Base-by-base conservation (phyloP, 768 basidiomycete species). In the Rhodotorula toruloides region DNA sequence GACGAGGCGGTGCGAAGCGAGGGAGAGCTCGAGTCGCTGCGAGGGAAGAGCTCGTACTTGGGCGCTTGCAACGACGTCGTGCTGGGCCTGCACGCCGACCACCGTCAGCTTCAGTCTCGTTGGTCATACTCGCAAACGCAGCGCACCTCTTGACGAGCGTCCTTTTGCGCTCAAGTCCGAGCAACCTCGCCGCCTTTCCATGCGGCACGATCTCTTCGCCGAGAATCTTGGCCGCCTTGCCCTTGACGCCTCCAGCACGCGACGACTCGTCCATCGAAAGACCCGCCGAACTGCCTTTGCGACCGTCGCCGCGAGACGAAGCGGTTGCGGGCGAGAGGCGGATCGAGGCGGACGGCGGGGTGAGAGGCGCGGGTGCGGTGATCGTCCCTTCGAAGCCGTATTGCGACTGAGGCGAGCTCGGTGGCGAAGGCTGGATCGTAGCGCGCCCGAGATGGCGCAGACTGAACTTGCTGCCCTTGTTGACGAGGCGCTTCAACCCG, bases 131-230 rank as follows among this genome's bases (percentile, higher is more conserved):
- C 0, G 12, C 22, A 47, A 58, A 27, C 19, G 31, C 21, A 25
- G 48, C 60, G 48, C n/a, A 61, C 65, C 42, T 58, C 31, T 57
- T 50, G 7, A 31, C n/a, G 8, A 67, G 50, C 37, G 66, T 62
- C n/a, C 44, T 50, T 39, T 67, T 63, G 29, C 60, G 36, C 42
- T 67, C 66, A 29, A 67, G 21, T 31, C 66, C 66, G 19, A 67
- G 46, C 27, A 67, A 25, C 31, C 50, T 43, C 1, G 66, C 66
- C 43, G 66, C 66, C 32, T 67, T 67, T n/a, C 66, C 66, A 11
- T 57, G 57, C 19, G 61, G 61, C 10, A 67, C 61, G 7, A 67
- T 25, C n/a, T 54, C 66, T 32, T 67, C 66, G 9, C 66, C 66
- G 22, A 67, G 49, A 3, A 67, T n/a, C 39, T 50, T 52, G 25